phyloP scores from a whole-genome alignment of 441 rosid genomes.

The Croton laevigatus region DNA sequence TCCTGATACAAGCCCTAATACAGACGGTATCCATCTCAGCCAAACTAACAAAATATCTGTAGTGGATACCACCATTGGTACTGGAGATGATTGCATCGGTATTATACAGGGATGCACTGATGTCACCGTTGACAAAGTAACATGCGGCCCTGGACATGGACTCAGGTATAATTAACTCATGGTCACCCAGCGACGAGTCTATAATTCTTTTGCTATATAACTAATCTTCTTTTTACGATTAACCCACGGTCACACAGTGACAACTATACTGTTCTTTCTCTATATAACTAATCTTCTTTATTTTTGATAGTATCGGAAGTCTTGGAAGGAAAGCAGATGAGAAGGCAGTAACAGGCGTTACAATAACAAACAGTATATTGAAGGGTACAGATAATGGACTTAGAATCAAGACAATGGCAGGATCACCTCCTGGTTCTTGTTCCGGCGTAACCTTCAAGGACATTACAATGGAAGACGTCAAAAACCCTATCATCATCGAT shows the following conservation, averaged over 20 bases:
- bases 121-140: slow-evolving; percentile 40
- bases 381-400: slow-evolving; percentile 50
- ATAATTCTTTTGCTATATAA: too few species aligned
- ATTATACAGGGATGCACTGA: slow-evolving; percentile 48
- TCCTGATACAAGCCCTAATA: slow-evolving; percentile 59
- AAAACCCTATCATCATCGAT: too few species aligned
- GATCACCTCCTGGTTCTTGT: slow-evolving; percentile 49
- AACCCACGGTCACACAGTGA: too few species aligned
- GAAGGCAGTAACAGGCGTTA: slow-evolving; percentile 63
- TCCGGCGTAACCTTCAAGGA: too few species aligned
- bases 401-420: slow-evolving; percentile 78
- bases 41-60: slow-evolving; percentile 40
- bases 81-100: slow-evolving; percentile 64
- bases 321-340: slow-evolving; percentile 61
- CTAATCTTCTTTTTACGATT: too few species aligned
- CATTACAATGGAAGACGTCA: too few species aligned
- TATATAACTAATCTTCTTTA: too few species aligned
- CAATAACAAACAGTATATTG: slow-evolving; percentile 47
- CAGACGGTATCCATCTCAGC: slow-evolving; percentile 67
- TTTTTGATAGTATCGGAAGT: slow-evolving; percentile 62
- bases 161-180: slow-evolving; percentile 39
- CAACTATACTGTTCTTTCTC: too few species aligned
- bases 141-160: slow-evolving; percentile 84
- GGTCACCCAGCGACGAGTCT: too few species aligned
- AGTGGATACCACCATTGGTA: slow-evolving; percentile 30